phyloP scores from a whole-genome alignment of 2,329 filamentous ascomycete species.

The Aspergillus tanneri region DNA sequence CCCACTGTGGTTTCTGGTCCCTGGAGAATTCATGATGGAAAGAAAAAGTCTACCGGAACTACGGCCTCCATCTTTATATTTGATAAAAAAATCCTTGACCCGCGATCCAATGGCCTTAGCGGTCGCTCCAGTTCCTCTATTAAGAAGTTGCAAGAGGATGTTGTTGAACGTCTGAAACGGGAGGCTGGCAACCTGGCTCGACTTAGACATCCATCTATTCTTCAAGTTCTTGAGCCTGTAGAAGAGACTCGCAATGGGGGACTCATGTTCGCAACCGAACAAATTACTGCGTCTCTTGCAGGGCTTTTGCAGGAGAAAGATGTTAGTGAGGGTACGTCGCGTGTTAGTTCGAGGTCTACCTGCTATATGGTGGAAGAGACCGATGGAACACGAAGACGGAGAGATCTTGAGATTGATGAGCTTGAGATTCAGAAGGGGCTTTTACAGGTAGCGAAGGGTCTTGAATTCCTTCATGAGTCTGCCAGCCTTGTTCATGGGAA shows the following conservation, averaged over 20 bases:
- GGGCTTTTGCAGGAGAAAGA: conserved; percentile 84
- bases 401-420: conserved; percentile 92
- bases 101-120: conserved; percentile 61
- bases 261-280: conserved; percentile 92
- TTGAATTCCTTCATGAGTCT: conserved; percentile 95
- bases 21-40: conserved; percentile 97
- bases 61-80: conserved; percentile 90
- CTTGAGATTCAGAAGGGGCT: conserved; percentile 96
- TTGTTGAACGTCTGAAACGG: conserved; percentile 84
- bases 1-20: conserved; percentile 80
- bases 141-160: conserved; percentile 82
- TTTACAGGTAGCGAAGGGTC: conserved; percentile 85
- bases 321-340: conserved; percentile 70
- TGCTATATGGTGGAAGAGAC: conserved; percentile 78
- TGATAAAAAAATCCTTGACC: conserved; percentile 81
- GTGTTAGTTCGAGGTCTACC: conserved; percentile 68
- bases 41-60: conserved; percentile 92
- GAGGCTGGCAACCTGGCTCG: conserved; percentile 87
- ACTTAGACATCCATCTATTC: conserved; percentile 83
- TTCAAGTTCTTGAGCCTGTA: conserved; percentile 91
- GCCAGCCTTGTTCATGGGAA: conserved; percentile 93
- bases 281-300: conserved; percentile 83
- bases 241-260: conserved; percentile 91
- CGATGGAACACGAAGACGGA: conserved; percentile 68
- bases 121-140: conserved; percentile 60